A percentile compares a stretch with the other conserved stretches of the same genome.
phyloP scores from a whole-genome alignment of 179 eudicot genomes.

The Gypsophila paniculata region DNA sequence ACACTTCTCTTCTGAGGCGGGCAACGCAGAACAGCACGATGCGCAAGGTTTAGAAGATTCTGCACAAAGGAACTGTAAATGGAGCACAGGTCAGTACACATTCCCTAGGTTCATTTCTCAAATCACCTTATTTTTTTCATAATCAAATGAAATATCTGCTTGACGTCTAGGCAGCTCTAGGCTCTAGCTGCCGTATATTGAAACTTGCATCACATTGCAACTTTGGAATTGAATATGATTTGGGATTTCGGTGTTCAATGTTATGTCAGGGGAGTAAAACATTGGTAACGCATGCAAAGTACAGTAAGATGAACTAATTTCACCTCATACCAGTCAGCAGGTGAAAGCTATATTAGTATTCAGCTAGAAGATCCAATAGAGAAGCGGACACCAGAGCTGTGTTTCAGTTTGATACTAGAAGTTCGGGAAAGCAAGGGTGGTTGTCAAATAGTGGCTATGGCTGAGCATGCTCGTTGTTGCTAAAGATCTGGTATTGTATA shows the following conservation, averaged over 20 bases:
- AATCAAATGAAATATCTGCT: too few relatives aligned
- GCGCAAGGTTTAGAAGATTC: conserved; percentile 31
- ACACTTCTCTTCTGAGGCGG: conserved; percentile 48
- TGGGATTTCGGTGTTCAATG: neutral
- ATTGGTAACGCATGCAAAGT: neutral
- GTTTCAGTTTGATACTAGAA: neutral
- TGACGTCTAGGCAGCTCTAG: too few relatives aligned
- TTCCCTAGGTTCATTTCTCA: conserved; percentile 11
- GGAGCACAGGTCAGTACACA: too few relatives aligned
- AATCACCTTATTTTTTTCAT: neutral
- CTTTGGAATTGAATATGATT: too few relatives aligned
- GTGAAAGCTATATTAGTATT: neutral
- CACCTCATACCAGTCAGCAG: neutral
- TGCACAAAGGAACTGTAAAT: conserved; percentile 7
- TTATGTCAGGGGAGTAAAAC: neutral
- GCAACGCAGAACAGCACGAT: conserved; percentile 36
- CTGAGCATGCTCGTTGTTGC: neutral
- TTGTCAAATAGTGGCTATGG: neutral
- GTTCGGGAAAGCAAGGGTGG: neutral
- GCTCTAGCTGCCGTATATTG: too few relatives aligned
- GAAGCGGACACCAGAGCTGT: conserved; percentile 1
- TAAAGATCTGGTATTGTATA: conserved; percentile 8
- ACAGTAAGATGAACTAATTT: neutral
- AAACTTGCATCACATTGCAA: too few relatives aligned
- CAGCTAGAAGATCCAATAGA: conserved; percentile 5